Conservation (phyloP, 495 filamentous ascomycete genomes). For the Aspergillus asperescens region DNA sequence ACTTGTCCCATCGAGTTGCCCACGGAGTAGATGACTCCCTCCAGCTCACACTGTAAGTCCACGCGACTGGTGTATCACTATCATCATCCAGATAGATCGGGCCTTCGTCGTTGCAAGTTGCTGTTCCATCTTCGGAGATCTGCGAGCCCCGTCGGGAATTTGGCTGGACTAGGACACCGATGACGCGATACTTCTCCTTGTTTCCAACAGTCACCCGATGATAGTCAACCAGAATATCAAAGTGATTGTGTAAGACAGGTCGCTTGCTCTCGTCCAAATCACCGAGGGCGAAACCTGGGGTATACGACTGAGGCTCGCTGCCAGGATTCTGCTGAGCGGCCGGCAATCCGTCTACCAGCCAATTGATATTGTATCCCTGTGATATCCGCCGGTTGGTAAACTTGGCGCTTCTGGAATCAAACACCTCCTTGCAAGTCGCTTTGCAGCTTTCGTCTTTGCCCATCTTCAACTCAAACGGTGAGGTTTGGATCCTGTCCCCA, state of each 20-base stretch:
- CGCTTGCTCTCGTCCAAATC: constrained; percentile 49
- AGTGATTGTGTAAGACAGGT: constrained; percentile 80
- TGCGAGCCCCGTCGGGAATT: constrained; percentile 60
- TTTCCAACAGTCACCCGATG: constrained; percentile 59
- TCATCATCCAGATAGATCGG: constrained; percentile 61
- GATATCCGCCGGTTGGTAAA: constrained; percentile 79
- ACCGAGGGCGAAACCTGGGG: constrained; percentile 85
- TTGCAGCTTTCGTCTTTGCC: constrained; percentile 79
- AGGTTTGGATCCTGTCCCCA: constrained; percentile 90
- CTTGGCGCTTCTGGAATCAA: constrained; percentile 60
- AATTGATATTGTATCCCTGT: constrained; percentile 85
- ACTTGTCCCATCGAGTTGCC: constrained; percentile 98
- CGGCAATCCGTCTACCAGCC: constrained; percentile 90
- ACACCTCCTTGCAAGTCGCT: constrained; percentile 60
- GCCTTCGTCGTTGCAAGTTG: constrained; percentile 53
- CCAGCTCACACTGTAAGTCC: constrained; percentile 92
- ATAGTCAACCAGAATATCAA: constrained; percentile 89
- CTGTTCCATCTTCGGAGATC: constrained; percentile 47
- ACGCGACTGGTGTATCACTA: constrained; percentile 64
- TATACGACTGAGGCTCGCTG: constrained; percentile 72
- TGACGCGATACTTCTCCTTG: constrained; percentile 70
- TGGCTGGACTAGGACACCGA: constrained; percentile 84
- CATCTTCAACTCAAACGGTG: constrained; percentile 85
- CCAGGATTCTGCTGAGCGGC: constrained; percentile 76
- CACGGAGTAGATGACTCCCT: constrained; percentile 70